phyloP scores from a whole-genome alignment of 140 eudicot species.

The Bidens hawaiensis region DNA sequence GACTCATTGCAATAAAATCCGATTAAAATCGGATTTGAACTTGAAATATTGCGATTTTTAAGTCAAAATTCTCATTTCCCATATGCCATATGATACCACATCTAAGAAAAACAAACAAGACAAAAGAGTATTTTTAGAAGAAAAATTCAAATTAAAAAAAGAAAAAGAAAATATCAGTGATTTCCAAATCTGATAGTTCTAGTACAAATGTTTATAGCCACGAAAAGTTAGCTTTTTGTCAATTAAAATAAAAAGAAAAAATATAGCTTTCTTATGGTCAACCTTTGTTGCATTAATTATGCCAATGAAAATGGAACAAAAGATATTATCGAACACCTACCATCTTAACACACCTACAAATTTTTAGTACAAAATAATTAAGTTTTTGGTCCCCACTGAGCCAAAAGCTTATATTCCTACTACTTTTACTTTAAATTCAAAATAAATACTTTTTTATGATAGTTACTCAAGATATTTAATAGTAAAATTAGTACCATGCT shows the following conservation, averaged over 20 bases:
- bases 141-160: too few relatives aligned
- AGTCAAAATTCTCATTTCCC: too few relatives aligned
- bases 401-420: not conserved
- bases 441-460: not conserved
- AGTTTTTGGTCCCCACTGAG: too few relatives aligned
- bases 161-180: not conserved
- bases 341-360: conserved; percentile 6
- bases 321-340: conserved; percentile 13
- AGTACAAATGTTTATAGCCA: not conserved
- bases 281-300: conserved; percentile 17
- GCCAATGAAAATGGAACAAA: conserved; percentile 5
- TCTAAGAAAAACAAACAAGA: too few relatives aligned
- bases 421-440: not conserved
- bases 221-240: not conserved
- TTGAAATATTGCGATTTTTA: too few relatives aligned
- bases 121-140: too few relatives aligned
- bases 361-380: not conserved
- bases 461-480: too few relatives aligned
- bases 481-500: too few relatives aligned
- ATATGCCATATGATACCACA: too few relatives aligned
- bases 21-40: too few relatives aligned
- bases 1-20: too few relatives aligned
- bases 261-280: not conserved
- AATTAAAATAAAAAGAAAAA: not conserved
- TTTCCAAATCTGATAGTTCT: not conserved